Evolutionary conservation across 2,329 filamentous ascomycete genomes (phyloP).

Genomic region (Penicillium sp.): DNA sequence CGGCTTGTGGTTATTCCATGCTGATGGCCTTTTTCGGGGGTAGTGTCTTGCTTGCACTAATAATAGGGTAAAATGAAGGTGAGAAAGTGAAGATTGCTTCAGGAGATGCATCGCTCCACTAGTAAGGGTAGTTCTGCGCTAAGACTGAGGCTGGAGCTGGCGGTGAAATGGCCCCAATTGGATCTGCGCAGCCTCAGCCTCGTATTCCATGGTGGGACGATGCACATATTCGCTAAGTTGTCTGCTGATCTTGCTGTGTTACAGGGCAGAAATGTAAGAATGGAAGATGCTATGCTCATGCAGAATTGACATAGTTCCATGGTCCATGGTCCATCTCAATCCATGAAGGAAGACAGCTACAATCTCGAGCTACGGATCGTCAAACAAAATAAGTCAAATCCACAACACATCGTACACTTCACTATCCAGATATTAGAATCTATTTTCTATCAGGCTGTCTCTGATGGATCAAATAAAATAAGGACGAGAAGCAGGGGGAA

Average conservation of each 20-base stretch:
- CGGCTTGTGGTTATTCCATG: conserved; percentile 10
- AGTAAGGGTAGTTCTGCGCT: conserved; percentile 12
- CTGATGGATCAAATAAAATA: conserved; percentile 6
- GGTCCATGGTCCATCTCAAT: conserved; percentile 1
- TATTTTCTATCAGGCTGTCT: conserved; percentile 18
- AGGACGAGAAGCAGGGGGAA: conserved; percentile 19
- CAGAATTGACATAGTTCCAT: neutral
- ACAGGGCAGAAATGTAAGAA: neutral
- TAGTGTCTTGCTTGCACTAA: neutral
- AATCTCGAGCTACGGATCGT: neutral
- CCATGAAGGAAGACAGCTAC: neutral
- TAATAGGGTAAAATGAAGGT: neutral
- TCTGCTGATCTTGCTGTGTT: neutral
- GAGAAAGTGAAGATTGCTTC: neutral
- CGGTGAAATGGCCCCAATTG: neutral
- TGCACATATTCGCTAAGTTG: neutral
- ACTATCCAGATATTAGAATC: conserved; percentile 20
- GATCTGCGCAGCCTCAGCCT: conserved; percentile 5
- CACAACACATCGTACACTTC: conserved; percentile 4
- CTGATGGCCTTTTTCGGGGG: neutral
- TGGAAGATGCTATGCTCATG: neutral
- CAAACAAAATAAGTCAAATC: neutral
- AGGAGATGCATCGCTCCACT: neutral
- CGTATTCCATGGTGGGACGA: conserved; percentile 12
- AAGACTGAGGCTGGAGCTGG: neutral